phyloP scores from a whole-genome alignment of 768 basidiomycete genomes.

The Amyloporia xantha region DNA sequence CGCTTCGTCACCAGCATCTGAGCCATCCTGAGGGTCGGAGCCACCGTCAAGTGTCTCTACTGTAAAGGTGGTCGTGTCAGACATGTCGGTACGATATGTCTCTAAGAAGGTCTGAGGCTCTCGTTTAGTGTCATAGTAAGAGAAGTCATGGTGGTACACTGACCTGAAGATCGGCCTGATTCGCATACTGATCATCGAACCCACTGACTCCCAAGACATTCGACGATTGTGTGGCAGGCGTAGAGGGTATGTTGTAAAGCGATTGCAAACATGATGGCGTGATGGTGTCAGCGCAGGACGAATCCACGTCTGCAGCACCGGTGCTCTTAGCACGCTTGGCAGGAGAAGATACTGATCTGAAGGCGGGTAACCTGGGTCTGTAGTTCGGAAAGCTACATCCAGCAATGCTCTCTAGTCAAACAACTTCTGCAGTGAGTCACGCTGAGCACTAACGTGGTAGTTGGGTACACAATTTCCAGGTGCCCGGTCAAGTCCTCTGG shows the following conservation, averaged over 20 bases:
- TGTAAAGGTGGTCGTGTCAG: conserved; percentile 11
- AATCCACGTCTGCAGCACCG: not conserved
- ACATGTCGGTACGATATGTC: conserved; percentile 11
- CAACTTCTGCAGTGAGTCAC: not conserved
- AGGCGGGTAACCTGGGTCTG: not conserved
- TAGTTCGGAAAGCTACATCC: not conserved
- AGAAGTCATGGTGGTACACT: conserved; percentile 41
- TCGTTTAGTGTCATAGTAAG: not conserved
- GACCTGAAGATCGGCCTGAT: conserved; percentile 23
- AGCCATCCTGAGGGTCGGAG: conserved; percentile 37
- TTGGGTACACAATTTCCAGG: conserved; percentile 20
- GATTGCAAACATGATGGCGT: conserved; percentile 28
- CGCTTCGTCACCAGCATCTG: not conserved
- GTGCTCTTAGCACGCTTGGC: not conserved
- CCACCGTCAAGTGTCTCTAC: conserved; percentile 39
- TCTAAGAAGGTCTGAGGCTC: conserved; percentile 39
- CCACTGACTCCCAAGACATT: conserved; percentile 27
- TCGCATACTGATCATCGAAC: conserved; percentile 25
- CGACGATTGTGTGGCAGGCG: conserved; percentile 17
- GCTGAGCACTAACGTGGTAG: conserved; percentile 13
- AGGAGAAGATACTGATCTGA: not conserved
- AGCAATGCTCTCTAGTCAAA: not conserved
- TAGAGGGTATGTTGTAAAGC: conserved; percentile 29
- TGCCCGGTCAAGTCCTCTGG: conserved; percentile 13
- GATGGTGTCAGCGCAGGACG: conserved; percentile 13